phyloP scores from a whole-genome alignment of 176 grass and related monocot species.

The Melocanna baccifera region DNA sequence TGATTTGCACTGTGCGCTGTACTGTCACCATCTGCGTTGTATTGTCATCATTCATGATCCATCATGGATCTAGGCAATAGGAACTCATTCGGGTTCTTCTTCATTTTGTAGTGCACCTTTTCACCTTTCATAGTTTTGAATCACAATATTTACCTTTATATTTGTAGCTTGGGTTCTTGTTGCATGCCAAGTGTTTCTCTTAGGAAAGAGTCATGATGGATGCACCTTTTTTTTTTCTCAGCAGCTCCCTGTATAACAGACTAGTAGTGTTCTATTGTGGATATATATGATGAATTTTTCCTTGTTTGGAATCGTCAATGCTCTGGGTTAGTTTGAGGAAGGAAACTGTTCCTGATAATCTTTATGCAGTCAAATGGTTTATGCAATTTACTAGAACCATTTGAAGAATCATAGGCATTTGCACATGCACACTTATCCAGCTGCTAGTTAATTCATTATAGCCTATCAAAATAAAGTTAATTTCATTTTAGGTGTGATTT shows the following conservation, averaged over 20 bases:
- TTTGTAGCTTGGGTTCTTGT: background rate
- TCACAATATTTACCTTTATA: background rate
- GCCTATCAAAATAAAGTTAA: background rate
- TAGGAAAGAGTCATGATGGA: background rate
- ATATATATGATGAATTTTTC: no score
- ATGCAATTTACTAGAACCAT: background rate
- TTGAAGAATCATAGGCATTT: background rate
- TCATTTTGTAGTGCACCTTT: background rate
- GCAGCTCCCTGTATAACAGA: background rate
- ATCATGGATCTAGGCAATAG: background rate
- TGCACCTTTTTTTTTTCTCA: background rate
- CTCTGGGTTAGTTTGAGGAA: background rate
- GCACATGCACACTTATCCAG: background rate
- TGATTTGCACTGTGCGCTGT: background rate
- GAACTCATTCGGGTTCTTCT: background rate
- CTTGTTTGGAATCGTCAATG: background rate
- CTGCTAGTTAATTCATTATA: background rate
- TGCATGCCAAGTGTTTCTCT: conserved; percentile 15
- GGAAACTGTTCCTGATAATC: background rate
- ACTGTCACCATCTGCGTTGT: background rate
- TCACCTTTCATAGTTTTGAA: background rate
- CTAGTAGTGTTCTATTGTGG: background rate
- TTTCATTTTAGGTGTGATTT: background rate
- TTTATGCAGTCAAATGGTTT: background rate
- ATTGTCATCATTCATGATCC: background rate